phyloP scores from a whole-genome alignment of 495 filamentous ascomycete species.

The Penicillium alfredii region DNA sequence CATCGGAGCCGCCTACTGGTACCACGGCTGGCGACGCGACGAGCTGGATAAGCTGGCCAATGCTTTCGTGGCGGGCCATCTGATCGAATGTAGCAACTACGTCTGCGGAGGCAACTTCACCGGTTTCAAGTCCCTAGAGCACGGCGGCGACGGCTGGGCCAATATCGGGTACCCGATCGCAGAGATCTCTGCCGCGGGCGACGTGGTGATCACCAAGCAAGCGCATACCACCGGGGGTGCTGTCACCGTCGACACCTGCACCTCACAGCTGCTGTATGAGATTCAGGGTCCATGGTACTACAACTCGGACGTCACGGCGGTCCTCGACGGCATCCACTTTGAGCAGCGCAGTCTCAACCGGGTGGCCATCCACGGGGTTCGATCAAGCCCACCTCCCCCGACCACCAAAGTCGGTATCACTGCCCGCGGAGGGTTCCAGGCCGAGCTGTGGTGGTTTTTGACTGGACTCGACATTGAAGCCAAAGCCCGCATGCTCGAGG shows the following conservation, averaged over 20 bases:
- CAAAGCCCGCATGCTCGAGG: conserved; percentile 40
- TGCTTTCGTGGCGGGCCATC: conserved; percentile 48
- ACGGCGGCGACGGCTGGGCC: conserved; percentile 29
- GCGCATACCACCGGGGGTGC: conserved; percentile 27
- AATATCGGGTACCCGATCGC: conserved; percentile 55
- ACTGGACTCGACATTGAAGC: conserved; percentile 41
- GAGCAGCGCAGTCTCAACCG: conserved; percentile 37
- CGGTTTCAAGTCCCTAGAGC: conserved; percentile 46
- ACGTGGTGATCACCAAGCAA: conserved; percentile 43
- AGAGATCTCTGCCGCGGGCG: conserved; percentile 46
- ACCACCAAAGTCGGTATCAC: conserved; percentile 54
- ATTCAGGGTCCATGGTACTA: conserved; percentile 54
- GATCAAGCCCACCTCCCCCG: conserved; percentile 39
- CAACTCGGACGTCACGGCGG: conserved; percentile 52
- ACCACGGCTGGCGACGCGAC: conserved; percentile 40
- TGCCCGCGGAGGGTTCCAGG: conserved; percentile 43
- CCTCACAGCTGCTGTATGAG: conserved; percentile 53
- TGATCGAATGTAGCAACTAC: conserved; percentile 53
- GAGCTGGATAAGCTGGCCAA: conserved; percentile 46
- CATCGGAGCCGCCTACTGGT: conserved; percentile 46
- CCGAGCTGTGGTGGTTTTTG: conserved; percentile 37
- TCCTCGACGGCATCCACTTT: conserved; percentile 44
- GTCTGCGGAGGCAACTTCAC: conserved; percentile 53
- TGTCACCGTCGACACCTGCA: conserved; percentile 47
- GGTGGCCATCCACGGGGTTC: conserved; percentile 22